Base-by-base conservation (phyloP, 2,329 filamentous ascomycete genomes). In the Diplodia intermedia region DNA sequence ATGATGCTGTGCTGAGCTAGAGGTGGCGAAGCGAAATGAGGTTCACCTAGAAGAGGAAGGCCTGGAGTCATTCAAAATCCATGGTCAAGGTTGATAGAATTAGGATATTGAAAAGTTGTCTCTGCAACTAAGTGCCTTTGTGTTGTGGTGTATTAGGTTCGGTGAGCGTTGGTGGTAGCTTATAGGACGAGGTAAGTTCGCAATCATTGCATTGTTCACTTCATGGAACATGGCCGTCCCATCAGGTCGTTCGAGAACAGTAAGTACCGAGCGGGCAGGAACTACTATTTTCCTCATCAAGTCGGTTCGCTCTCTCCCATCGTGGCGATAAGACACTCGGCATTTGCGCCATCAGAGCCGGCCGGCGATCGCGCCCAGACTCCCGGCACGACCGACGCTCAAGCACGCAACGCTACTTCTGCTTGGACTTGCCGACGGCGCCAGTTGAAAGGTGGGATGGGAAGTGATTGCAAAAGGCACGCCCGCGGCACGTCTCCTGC, bases 381-480 rank as follows among this genome's bases (percentile, higher is more conserved):
- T 54, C 15, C 40, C 12, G 40, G 26, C 15, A 36, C 15, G 15
- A 47, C 40, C 40, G 15, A 47, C 40, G 60, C 47, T 26, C 60
- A 31, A 38, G 47, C 38, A 29, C n/a, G 8, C 54, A 23, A 9
- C 20, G 31, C 31, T 23, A 29, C 5, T 31, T 36, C 60, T 52
- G 60, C 60, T 52, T 63, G 47, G 60, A 63, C 57, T 43, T 62
- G 57, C 57, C 57, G 26, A 23, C 23, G 15, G 47, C 26, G 12
- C 14, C 31, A 4, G 54, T 56, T 53, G 40, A 63, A 40, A 62
- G 53, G 60, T 63, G 60, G 60, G 60, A 63, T 63, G 60, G 43
- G 20, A 11, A 15, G 40, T 26, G 6, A 43, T 4, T 33, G 40
- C 23, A 15, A 55, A 12, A 11, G 8, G 12, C 33, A 36, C 55